Percentiles rank a stretch among this genome's conserved stretches.
Evolutionary conservation across 495 filamentous ascomycete genomes (phyloP).

Genomic region (Penicillium diatomitis): DNA sequence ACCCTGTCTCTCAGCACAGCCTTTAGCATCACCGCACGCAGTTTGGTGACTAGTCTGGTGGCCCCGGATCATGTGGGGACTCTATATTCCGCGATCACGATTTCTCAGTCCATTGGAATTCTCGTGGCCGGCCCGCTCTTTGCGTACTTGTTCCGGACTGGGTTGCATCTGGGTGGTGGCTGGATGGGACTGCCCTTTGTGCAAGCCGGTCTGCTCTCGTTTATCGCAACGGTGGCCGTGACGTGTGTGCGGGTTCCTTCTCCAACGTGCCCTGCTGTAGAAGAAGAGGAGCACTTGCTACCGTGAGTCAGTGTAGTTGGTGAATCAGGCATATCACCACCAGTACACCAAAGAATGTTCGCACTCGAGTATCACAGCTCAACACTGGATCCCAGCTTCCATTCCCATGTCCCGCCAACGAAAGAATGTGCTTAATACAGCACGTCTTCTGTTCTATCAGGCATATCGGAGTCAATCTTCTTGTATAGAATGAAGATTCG

Average conservation of each 20-base stretch:
- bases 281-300: conserved; percentile 8
- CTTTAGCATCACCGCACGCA: conserved; percentile 23
- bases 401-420: too few relatives aligned
- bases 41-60: conserved; percentile 28
- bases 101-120: conserved; percentile 21
- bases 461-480: too few relatives aligned
- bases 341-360: too few relatives aligned
- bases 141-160: conserved; percentile 26
- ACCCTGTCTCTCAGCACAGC: conserved; percentile 25
- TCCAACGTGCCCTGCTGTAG: not conserved
- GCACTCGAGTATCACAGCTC: too few relatives aligned
- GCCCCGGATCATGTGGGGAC: conserved; percentile 23
- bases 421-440: too few relatives aligned
- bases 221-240: conserved; percentile 9
- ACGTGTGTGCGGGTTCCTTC: conserved; percentile 7
- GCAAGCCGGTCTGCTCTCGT: conserved; percentile 13
- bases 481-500: too few relatives aligned
- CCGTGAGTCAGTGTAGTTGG: not conserved
- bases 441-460: too few relatives aligned
- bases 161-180: conserved; percentile 26
- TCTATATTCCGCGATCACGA: conserved; percentile 25
- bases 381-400: too few relatives aligned
- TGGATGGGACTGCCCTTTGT: conserved; percentile 29
- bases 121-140: conserved; percentile 28
- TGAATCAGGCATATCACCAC: not conserved